Conservation (phyloP, 495 filamentous ascomycete species). For the Entonaema liquescens region DNA sequence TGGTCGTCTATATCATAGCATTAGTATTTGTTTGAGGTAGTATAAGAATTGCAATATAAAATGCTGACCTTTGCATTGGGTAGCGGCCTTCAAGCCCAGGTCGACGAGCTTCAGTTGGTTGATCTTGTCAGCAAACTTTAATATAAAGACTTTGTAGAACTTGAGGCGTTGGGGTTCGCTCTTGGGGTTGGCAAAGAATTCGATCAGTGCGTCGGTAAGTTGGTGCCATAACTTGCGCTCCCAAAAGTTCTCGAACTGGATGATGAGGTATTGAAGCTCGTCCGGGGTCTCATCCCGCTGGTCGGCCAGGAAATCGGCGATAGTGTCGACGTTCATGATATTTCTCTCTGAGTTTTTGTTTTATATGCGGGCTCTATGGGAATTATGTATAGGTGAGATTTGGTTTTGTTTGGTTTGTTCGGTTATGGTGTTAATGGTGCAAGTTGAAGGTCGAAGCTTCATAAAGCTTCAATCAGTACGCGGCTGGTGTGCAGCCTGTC, state of each 20-base stretch:
- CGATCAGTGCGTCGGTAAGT: conserved; percentile 86
- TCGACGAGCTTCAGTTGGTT: conserved; percentile 97
- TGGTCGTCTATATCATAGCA: conserved; percentile 69
- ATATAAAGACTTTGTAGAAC: conserved; percentile 93
- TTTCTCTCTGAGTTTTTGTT: conserved; percentile 12
- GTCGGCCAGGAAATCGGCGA: conserved; percentile 89
- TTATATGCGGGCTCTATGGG: background rate
- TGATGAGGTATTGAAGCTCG: conserved; percentile 84
- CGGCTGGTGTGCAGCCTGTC: conserved; percentile 50
- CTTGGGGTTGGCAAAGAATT: conserved; percentile 84
- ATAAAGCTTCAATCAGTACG: conserved; percentile 40
- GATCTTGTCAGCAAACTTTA: conserved; percentile 96
- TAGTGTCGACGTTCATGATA: conserved; percentile 82
- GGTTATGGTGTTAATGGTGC: background rate
- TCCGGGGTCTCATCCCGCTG: conserved; percentile 87
- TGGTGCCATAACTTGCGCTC: conserved; percentile 99
- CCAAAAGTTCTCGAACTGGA: conserved; percentile 96
- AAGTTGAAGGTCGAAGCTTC: conserved; percentile 26
- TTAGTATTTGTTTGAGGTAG: background rate
- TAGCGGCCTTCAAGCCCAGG: conserved; percentile 83
- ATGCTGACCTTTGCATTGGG: conserved; percentile 80
- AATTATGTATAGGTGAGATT: background rate
- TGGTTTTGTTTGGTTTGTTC: background rate
- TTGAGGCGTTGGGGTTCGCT: conserved; percentile 85
- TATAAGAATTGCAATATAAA: background rate